Conservation (phyloP, 768 basidiomycete genomes). For the Rhodosporidiobolus sp. region DNA sequence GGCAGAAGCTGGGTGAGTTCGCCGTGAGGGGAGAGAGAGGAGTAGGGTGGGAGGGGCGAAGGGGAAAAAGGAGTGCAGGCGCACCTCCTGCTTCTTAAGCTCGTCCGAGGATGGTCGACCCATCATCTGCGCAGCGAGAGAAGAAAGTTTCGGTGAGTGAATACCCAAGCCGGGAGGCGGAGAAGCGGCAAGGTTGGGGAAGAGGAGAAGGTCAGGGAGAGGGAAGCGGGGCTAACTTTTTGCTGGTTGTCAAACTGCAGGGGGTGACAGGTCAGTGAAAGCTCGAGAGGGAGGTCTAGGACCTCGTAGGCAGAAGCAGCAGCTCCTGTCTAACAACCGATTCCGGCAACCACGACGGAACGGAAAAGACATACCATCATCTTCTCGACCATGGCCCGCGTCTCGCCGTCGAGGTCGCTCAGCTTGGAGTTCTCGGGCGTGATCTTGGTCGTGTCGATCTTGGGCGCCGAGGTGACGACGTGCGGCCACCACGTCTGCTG, state of each 20-base stretch:
- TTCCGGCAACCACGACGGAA: too few species aligned
- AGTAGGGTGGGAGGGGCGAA: neutral
- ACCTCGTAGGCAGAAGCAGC: too few species aligned
- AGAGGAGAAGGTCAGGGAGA: neutral
- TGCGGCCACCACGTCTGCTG: slow-evolving; percentile 97
- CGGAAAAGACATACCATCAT: slow-evolving; percentile 87
- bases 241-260: slow-evolving; percentile 52
- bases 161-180: neutral
- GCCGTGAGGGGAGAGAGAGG: too few species aligned
- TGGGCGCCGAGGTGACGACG: slow-evolving; percentile 88
- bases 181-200: too few species aligned
- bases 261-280: neutral
- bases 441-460: slow-evolving; percentile 94
- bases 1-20: neutral
- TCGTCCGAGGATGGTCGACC: slow-evolving; percentile 45
- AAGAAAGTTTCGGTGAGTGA: too few species aligned
- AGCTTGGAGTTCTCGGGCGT: slow-evolving; percentile 92
- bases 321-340: neutral
- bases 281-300: too few species aligned
- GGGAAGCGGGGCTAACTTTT: slow-evolving; percentile 44
- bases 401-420: slow-evolving; percentile 92
- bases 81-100: slow-evolving; percentile 42
- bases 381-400: slow-evolving; percentile 97
- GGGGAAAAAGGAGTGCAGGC: neutral
- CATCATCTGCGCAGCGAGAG: slow-evolving; percentile 37